A percentile compares a stretch with the other conserved stretches of the same genome.
These are phyloP conservation scores for Euphrasia arctica DNA, from an alignment of 305 asterid genomes.

Conservation along the genomic window DNA sequence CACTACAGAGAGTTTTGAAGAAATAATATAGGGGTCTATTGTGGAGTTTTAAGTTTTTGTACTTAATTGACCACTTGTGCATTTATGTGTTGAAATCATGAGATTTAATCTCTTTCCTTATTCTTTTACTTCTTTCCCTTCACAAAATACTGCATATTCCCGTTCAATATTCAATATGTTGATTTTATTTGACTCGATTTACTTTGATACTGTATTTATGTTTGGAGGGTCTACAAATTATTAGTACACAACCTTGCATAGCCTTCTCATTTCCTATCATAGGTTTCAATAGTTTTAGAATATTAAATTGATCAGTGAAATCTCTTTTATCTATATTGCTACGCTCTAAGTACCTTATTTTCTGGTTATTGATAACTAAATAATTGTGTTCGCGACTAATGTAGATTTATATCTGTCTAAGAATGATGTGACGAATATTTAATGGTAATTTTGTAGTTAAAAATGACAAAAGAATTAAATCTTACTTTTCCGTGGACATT, in stretches of 20 bases:
- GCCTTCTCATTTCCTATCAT: neutral
- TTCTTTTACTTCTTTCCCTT: neutral
- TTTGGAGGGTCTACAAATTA: neutral
- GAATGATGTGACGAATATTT: neutral
- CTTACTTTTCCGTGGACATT: neutral
- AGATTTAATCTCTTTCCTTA: too few species aligned
- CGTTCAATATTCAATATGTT: neutral
- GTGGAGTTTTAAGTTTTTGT: too few species aligned
- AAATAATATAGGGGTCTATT: too few species aligned
- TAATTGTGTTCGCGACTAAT: neutral
- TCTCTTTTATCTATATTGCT: neutral
- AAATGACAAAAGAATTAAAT: neutral
- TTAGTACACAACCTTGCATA: neutral
- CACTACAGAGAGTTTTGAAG: too few species aligned
- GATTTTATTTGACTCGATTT: neutral
- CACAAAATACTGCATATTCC: neutral
- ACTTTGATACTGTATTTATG: neutral
- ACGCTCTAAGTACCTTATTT: neutral
- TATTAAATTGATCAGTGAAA: neutral
- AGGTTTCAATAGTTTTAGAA: neutral
- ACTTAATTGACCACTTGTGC: too few species aligned
- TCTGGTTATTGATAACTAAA: neutral
- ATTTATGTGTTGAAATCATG: too few species aligned
- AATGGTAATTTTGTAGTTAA: neutral
- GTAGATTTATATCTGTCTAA: neutral